phyloP scores from a whole-genome alignment of 2,329 filamentous ascomycete genomes.

The Diaporthe citri region DNA sequence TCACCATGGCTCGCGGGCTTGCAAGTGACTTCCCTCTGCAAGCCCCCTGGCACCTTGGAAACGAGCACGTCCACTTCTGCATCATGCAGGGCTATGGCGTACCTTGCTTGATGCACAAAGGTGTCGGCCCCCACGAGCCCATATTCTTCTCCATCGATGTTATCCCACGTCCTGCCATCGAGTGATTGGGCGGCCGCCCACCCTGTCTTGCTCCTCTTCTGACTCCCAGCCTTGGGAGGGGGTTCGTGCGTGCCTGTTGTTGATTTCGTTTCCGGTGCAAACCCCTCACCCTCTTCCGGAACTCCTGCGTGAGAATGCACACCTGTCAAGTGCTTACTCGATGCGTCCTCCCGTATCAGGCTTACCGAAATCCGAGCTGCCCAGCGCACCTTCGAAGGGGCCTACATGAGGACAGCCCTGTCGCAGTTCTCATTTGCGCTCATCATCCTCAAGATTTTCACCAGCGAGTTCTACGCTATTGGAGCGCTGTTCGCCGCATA shows the following conservation, averaged over 20 bases:
- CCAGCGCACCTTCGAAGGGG: slow-evolving; percentile 96
- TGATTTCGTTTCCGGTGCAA: slow-evolving; percentile 3
- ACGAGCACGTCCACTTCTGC: slow-evolving; percentile 9
- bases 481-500: slow-evolving; percentile 97
- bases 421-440: slow-evolving; percentile 96
- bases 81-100: slow-evolving; percentile 17
- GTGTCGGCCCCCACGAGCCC: not conserved
- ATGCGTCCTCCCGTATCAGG: slow-evolving; percentile 51
- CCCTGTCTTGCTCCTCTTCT: not conserved
- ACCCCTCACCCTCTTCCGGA: not conserved
- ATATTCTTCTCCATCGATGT: not conserved
- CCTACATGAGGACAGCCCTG: slow-evolving; percentile 94
- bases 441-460: slow-evolving; percentile 96
- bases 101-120: slow-evolving; percentile 14
- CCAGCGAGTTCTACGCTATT: slow-evolving; percentile 94
- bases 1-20: not conserved
- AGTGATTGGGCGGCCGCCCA: not conserved
- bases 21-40: not conserved
- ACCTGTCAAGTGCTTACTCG: slow-evolving; percentile 31
- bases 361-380: slow-evolving; percentile 95
- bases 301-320: slow-evolving; percentile 15
- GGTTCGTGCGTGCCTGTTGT: not conserved
- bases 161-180: not conserved
- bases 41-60: not conserved
- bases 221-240: not conserved